phyloP scores from a whole-genome alignment of 2,329 filamentous ascomycete genomes.

The Fusarium nisikadoi region DNA sequence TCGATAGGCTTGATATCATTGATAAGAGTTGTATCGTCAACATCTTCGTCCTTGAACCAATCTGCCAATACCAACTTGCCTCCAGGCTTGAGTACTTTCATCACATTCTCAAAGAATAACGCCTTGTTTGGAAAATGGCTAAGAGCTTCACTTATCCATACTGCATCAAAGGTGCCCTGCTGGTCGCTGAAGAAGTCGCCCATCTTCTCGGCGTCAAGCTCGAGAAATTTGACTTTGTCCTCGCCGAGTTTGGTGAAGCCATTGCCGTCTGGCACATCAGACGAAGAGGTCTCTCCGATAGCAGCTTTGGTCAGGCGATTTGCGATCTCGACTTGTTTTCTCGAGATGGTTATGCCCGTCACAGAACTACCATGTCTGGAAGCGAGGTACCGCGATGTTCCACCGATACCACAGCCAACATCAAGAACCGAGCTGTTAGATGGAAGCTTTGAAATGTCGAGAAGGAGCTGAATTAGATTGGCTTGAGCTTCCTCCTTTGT shows the following conservation, averaged over 20 bases:
- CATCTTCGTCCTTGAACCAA: slow-evolving; percentile 67
- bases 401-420: slow-evolving; percentile 70
- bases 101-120: slow-evolving; percentile 66
- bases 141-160: slow-evolving; percentile 72
- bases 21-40: slow-evolving; percentile 57
- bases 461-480: slow-evolving; percentile 66
- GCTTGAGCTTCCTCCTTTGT: slow-evolving; percentile 68
- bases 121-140: slow-evolving; percentile 69
- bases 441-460: slow-evolving; percentile 51
- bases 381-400: slow-evolving; percentile 67
- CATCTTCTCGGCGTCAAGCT: slow-evolving; percentile 72
- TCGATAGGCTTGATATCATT: slow-evolving; percentile 69
- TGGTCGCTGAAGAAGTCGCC: slow-evolving; percentile 59
- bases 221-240: slow-evolving; percentile 64
- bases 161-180: slow-evolving; percentile 60
- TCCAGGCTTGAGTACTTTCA: slow-evolving; percentile 58
- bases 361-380: slow-evolving; percentile 61
- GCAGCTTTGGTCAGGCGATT: slow-evolving; percentile 56
- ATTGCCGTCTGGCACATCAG: slow-evolving; percentile 38
- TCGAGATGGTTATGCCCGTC: slow-evolving; percentile 69
- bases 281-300: slow-evolving; percentile 38
- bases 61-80: slow-evolving; percentile 68
- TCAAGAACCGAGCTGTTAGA: slow-evolving; percentile 57
- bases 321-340: slow-evolving; percentile 68
- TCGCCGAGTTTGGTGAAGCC: slow-evolving; percentile 53